Evolutionary conservation across 1,139 yeast species (phyloP), one percentile per base, ranked within the genome.

Genomic region (Yamadazyma dushanensis): DNA sequence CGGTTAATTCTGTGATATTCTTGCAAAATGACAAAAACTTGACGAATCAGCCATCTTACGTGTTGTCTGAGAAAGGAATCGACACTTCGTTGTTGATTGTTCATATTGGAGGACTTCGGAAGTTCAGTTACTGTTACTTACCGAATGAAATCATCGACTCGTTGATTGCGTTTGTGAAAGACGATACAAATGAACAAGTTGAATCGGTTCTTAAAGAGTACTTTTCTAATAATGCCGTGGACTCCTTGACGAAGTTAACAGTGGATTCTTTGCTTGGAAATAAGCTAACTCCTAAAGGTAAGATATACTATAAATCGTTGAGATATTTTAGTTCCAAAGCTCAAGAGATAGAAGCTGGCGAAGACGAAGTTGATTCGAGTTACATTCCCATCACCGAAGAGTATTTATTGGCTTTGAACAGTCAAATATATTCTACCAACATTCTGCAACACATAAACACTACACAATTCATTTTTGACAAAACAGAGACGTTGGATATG

Each of bases 261-360:
- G 46, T 77, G 7, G 80, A 78, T 43, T 73, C 79, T 63, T 59
- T 80, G 11, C 55, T 74, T 20, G 62, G 73, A 11, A 71, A 71
- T 45, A 58, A 65, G 28, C 65, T 70, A 46, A 67, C 66, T 53
- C 88, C 78, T 16, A 64, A 56, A 36, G 60, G 49, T 58, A 75
- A 70, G 42, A 53, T 79, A 13, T 57, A 59, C 24, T 63, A 70
- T 34, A 67, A 70, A 42, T 61, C 82, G 38, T 52, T 78, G n/a
- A 62, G 87, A 33, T 81, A 71, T 54, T 55, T 66, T 32, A 35
- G 63, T 21, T 49, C 56, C 20, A 25, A 13, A 15, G 8, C 18
- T 5, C 24, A 5, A 13, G 24, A 9, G n/a, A 21, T 13, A 13
- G 24, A 21, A 9, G 13, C 24, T 7, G 54, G 54, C 32, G 58